phyloP scores from a whole-genome alignment of 1,284 basidiomycete genomes.

The Earliella scabrosa region DNA sequence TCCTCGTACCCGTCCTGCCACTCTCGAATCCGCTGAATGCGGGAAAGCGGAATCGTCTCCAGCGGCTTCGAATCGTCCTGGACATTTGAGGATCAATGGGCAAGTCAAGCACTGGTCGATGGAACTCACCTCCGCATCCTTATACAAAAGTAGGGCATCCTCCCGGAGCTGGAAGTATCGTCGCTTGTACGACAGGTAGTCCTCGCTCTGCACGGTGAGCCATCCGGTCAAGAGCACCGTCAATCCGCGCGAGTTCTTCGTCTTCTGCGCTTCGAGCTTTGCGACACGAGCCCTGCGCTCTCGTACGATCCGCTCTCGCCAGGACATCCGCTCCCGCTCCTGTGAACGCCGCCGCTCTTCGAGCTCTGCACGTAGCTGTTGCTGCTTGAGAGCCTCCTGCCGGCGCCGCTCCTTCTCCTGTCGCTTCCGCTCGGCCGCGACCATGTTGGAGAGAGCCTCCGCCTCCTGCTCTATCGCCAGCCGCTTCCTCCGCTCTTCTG shows the following conservation, averaged over 20 bases:
- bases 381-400: constrained; percentile 56
- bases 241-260: constrained; percentile 33
- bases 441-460: constrained; percentile 53
- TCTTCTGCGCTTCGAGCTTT: constrained; percentile 30
- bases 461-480: constrained; percentile 53
- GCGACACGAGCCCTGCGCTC: constrained; percentile 43
- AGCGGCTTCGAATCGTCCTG: constrained; percentile 41
- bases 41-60: constrained; percentile 54
- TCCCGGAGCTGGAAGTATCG: constrained; percentile 65
- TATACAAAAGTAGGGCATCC: constrained; percentile 54
- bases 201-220: constrained; percentile 66
- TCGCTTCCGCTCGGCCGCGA: constrained; percentile 51
- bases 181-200: constrained; percentile 65
- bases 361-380: constrained; percentile 60
- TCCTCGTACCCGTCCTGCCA: constrained; percentile 78
- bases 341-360: constrained; percentile 43
- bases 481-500: constrained; percentile 47
- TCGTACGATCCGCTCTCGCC: constrained; percentile 45
- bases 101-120: neutral
- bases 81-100: constrained; percentile 6
- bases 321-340: constrained; percentile 48
- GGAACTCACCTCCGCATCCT: constrained; percentile 53
- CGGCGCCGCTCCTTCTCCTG: constrained; percentile 54
- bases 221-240: constrained; percentile 53
- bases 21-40: constrained; percentile 56